phyloP scores from a whole-genome alignment of 2,329 filamentous ascomycete species.

The Colletotrichum lentis region DNA sequence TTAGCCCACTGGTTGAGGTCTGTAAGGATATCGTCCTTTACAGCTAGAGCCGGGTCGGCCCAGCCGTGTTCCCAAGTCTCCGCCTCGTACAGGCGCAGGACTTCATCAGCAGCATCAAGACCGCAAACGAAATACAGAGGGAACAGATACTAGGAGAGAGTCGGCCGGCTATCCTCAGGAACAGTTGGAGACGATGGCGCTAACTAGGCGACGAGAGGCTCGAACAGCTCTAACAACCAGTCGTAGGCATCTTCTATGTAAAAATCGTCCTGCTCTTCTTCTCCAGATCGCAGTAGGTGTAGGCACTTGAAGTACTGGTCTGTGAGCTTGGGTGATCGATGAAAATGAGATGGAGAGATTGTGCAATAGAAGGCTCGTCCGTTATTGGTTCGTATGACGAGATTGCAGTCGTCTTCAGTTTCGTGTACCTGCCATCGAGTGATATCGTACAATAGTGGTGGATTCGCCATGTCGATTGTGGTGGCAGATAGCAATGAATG shows the following conservation, averaged over 20 bases:
- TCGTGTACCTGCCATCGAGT: conserved; percentile 35
- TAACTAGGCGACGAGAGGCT: conserved; percentile 39
- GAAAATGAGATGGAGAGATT: conserved; percentile 23
- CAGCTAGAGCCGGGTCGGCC: neutral
- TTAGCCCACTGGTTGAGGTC: conserved; percentile 41
- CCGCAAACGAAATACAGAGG: conserved; percentile 38
- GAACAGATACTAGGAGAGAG: conserved; percentile 39
- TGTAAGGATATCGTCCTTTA: conserved; percentile 38
- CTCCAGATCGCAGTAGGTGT: conserved; percentile 25
- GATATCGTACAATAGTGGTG: conserved; percentile 19
- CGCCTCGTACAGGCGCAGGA: conserved; percentile 27
- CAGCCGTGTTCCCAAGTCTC: neutral
- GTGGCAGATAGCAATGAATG: neutral
- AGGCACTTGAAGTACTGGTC: conserved; percentile 39
- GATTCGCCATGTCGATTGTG: conserved; percentile 15
- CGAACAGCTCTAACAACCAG: conserved; percentile 35
- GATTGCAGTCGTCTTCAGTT: conserved; percentile 38
- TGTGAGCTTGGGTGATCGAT: conserved; percentile 29
- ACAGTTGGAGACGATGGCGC: conserved; percentile 32
- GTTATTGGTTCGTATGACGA: conserved; percentile 38
- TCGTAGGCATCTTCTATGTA: conserved; percentile 32
- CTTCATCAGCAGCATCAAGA: conserved; percentile 38
- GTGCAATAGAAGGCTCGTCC: conserved; percentile 32
- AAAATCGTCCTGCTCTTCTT: conserved; percentile 33
- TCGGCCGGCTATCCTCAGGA: conserved; percentile 30